Evolutionary conservation across 345 rosid genomes (phyloP), one percentile per base, ranked within the genome.

Genomic region (Chamaenerion angustifolium): DNA sequence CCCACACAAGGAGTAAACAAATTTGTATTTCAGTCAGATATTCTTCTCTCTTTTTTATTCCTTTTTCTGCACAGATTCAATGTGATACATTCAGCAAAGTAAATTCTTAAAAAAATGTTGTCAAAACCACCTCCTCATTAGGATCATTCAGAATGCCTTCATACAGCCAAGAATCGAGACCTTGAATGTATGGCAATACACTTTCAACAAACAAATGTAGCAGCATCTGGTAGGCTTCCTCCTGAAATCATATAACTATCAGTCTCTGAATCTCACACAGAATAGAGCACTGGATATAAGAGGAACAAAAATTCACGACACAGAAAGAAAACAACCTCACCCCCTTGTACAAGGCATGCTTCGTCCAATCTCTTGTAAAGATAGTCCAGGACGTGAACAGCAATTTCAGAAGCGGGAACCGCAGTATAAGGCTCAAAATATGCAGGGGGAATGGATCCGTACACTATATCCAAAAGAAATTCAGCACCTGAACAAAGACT

Each of bases 141-240:
- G 96, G 95, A 69, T 88, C 96, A 62, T 88, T 88, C 51, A 88
- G 79, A 18, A 70, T 81, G 54, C 96, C 99, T 58, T 81, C 83
- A 65, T 79, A 84, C 63, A 85, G 74, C 96, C 99, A 93, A 46
- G 90, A 79, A 64, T 93, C 94, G 65, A 92, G 79, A 51, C 73
- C 69, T 63, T 82, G 79, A 46, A 85, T 67, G 63, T 73, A 85
- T 3, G 92, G 96, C 68, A 85, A 68, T 51, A 76, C 63, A 63
- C 85, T 80, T 70, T 81, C 94, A 54, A 79, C 80, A 62, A 85
- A 79, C 56, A 93, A 72, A 67, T 82, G 80, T 62, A 92, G 78
- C 49, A 82, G 63, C 95, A 84, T 76, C 49, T 67, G 70, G 66
- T 80, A 87, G 42, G 74, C 69, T 66, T 75, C 89, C 80, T 75